These are phyloP conservation scores for Cystobasidium ongulense DNA, from an alignment of 768 basidiomycete species.

Conservation along the genomic window DNA sequence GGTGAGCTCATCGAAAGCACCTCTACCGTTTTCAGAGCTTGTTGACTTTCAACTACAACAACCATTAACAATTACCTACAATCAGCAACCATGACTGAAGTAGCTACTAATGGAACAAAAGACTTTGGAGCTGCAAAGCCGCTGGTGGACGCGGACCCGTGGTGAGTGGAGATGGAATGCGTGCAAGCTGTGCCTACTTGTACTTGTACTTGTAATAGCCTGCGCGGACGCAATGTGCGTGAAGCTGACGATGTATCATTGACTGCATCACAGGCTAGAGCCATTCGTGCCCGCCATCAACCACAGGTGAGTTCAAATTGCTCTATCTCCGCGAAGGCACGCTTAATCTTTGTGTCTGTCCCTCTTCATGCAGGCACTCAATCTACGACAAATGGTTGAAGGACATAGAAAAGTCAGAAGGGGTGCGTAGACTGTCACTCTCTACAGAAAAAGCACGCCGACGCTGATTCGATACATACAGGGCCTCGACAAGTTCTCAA, in stretches of 20 bases:
- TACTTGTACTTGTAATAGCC: background rate
- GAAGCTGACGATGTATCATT: background rate
- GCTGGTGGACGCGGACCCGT: conserved; percentile 45
- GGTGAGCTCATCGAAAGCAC: background rate
- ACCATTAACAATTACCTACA: no score
- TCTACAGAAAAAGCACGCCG: conserved; percentile 51
- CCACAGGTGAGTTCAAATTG: conserved; percentile 29
- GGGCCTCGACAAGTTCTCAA: conserved; percentile 68
- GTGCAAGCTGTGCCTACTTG: background rate
- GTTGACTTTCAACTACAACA: background rate
- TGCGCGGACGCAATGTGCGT: background rate
- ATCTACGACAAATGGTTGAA: conserved; percentile 43
- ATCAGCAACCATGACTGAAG: background rate
- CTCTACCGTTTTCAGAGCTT: no score
- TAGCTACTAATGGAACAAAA: background rate
- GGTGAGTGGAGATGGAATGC: conserved; percentile 38
- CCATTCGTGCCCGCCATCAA: conserved; percentile 45
- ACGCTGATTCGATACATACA: conserved; percentile 55
- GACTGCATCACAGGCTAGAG: conserved; percentile 42
- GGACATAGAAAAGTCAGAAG: conserved; percentile 39
- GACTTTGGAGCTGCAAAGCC: conserved; percentile 24
- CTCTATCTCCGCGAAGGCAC: background rate
- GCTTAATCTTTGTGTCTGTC: background rate
- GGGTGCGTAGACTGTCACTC: background rate
- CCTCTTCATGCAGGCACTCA: conserved; percentile 40